phyloP scores from a whole-genome alignment of 1,284 basidiomycete genomes.

The Termitomyces sp. region DNA sequence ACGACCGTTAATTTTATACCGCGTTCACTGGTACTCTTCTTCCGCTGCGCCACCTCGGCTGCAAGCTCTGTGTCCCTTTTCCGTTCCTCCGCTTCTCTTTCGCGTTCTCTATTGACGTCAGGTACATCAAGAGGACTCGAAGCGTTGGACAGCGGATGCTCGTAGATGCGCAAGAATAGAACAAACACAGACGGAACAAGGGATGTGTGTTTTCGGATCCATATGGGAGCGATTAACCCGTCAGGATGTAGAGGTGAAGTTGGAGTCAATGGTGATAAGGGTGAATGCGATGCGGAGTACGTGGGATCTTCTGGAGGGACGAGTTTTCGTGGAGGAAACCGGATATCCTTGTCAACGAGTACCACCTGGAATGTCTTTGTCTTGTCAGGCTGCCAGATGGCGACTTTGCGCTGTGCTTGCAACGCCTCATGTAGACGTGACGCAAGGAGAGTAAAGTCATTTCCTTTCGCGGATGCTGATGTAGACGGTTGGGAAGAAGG shows the following conservation, averaged over 20 bases:
- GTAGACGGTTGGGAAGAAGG: constrained; percentile 18
- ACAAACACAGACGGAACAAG: constrained; percentile 92
- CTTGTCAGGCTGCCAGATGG: constrained; percentile 62
- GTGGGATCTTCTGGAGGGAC: constrained; percentile 50
- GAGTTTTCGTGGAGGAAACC: constrained; percentile 85
- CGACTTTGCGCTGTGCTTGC: constrained; percentile 53
- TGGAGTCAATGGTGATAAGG: constrained; percentile 84
- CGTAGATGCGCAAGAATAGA: constrained; percentile 79
- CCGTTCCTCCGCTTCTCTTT: constrained; percentile 64
- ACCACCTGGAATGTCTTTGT: constrained; percentile 75
- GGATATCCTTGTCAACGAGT: constrained; percentile 76
- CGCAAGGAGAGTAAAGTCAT: constrained; percentile 56
- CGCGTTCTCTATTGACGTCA: constrained; percentile 47
- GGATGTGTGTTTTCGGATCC: constrained; percentile 93
- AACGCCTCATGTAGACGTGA: constrained; percentile 60
- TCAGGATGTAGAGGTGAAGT: constrained; percentile 90
- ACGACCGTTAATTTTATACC: constrained; percentile 94
- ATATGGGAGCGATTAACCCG: constrained; percentile 93
- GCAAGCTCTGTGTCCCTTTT: constrained; percentile 72
- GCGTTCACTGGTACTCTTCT: constrained; percentile 76
- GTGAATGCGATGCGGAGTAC: constrained; percentile 67
- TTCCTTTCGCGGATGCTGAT: constrained; percentile 28
- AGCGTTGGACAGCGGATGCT: constrained; percentile 40
- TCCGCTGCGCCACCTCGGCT: constrained; percentile 72
- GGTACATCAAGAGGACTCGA: constrained; percentile 51